Conservation (phyloP, 441 rosid species). For the Cnidoscolus chayamansa region DNA sequence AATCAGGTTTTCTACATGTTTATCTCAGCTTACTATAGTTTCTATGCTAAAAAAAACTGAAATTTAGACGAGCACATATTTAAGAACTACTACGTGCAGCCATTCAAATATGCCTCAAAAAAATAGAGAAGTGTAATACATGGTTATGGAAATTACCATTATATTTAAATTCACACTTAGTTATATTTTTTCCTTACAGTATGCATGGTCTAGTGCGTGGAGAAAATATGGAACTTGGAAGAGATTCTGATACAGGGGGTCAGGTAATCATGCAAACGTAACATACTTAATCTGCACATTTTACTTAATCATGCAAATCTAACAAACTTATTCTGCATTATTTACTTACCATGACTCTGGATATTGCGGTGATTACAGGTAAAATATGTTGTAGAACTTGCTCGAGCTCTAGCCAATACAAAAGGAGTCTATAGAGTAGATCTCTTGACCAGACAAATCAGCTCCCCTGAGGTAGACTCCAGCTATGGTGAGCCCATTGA, state of each 20-base stretch:
- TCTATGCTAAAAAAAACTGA: neutral
- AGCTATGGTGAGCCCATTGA: constrained; percentile 80
- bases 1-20: constrained; percentile 40
- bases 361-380: constrained; percentile 37
- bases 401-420: constrained; percentile 59
- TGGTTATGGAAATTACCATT: neutral
- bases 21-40: neutral
- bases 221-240: constrained; percentile 80
- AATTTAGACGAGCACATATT: neutral
- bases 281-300: neutral
- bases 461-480: constrained; percentile 60
- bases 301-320: constrained; percentile 16
- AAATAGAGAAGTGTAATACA: neutral
- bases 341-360: neutral
- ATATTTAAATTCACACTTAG: neutral
- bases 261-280: constrained; percentile 39
- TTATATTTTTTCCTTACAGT: constrained; percentile 28
- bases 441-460: constrained; percentile 62
- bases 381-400: constrained; percentile 71
- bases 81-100: neutral
- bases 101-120: neutral
- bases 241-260: constrained; percentile 82
- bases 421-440: constrained; percentile 61
- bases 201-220: constrained; percentile 70
- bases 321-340: neutral